Percentiles rank a stretch among this genome's conserved stretches.
Conservation (phyloP, 352 stramenopile genomes). For the Albugo laibachii region DNA sequence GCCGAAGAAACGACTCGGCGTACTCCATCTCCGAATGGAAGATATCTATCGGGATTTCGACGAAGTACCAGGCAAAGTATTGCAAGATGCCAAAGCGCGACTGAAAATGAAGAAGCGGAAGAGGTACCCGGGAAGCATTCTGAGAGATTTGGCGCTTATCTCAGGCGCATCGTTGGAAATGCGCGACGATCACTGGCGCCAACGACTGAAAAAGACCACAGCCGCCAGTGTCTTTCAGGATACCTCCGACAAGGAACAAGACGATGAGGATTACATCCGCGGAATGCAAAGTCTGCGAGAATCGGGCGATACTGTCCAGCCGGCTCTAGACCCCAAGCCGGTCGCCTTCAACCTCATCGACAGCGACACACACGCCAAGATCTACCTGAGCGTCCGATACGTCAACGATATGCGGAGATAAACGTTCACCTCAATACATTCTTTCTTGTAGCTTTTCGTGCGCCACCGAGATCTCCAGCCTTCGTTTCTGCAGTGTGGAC, state of each 20-base stretch:
- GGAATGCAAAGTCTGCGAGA: constrained; percentile 36
- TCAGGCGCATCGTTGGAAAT: constrained; percentile 24
- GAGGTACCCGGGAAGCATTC: constrained; percentile 56
- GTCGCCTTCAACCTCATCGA: constrained; percentile 25
- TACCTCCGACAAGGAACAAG: constrained; percentile 11
- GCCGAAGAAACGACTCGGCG: constrained; percentile 55
- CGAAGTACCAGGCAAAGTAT: constrained; percentile 40
- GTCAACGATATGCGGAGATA: constrained; percentile 68
- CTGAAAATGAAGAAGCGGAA: constrained; percentile 60
- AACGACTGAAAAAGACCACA: constrained; percentile 21
- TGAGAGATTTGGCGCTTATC: constrained; percentile 31
- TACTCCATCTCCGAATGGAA: constrained; percentile 52
- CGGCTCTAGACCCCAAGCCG: constrained; percentile 24
- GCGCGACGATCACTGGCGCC: constrained; percentile 46
- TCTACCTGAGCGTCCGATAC: constrained; percentile 68
- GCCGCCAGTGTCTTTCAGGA: constrained; percentile 18
- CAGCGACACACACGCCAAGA: constrained; percentile 28
- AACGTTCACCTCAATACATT: too few species aligned
- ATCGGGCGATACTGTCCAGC: constrained; percentile 26
- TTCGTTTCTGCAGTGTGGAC: too few species aligned
- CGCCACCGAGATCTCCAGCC: too few species aligned
- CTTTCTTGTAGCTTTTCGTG: too few species aligned
- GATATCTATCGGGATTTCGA: constrained; percentile 76
- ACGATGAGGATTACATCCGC: constrained; percentile 29
- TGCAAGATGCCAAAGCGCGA: constrained; percentile 47